Conservation (phyloP, 2,329 filamentous ascomycete genomes). For the Talaromyces sp. region DNA sequence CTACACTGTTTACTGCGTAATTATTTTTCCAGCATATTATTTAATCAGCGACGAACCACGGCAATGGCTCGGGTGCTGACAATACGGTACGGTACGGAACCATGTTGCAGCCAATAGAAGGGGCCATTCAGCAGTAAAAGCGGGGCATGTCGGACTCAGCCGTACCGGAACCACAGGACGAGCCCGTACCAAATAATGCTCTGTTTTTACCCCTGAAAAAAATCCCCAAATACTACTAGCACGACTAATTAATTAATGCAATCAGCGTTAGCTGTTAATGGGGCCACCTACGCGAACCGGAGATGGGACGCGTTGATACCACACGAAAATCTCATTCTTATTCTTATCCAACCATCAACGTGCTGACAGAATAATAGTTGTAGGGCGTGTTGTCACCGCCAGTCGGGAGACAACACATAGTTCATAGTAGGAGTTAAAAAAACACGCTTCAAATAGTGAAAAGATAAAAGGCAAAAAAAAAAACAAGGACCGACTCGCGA, state of each 20-base stretch:
- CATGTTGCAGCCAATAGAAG: background rate
- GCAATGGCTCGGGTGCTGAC: background rate
- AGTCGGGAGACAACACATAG: background rate
- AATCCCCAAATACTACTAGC: background rate
- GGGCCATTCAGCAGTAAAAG: background rate
- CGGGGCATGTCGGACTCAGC: background rate
- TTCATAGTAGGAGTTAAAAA: background rate
- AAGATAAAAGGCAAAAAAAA: background rate
- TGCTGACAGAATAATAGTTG: background rate
- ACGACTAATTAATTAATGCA: background rate
- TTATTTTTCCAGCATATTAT: too few relatives aligned
- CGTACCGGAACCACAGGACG: background rate
- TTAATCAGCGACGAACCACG: background rate
- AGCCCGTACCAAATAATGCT: background rate
- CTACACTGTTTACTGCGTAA: background rate
- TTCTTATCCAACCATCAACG: background rate
- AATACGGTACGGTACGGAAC: background rate
- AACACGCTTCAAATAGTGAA: background rate
- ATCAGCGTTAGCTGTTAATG: background rate
- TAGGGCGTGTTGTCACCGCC: background rate
- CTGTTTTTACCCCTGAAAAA: constrained; percentile 1
- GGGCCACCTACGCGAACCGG: constrained; percentile 3
- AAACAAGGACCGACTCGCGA: background rate
- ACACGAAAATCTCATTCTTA: background rate
- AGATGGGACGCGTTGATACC: constrained; percentile 1